phyloP scores from a whole-genome alignment of 306 rosid species.

The Cyclanthera cordifolia region DNA sequence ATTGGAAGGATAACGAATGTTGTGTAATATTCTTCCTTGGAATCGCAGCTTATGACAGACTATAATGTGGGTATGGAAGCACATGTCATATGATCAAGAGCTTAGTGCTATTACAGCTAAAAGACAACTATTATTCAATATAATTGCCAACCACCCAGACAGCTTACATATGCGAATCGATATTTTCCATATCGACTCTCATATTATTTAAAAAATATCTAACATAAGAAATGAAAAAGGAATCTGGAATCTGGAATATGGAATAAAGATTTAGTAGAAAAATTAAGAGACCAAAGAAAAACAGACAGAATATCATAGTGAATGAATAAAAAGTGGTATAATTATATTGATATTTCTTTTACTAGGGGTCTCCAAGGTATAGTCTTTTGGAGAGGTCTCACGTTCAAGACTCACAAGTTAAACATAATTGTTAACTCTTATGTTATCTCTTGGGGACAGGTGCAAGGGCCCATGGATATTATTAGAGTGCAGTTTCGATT shows the following conservation, averaged over 20 bases:
- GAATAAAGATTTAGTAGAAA: conserved; percentile 1
- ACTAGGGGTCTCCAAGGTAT: no score
- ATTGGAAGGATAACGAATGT: not conserved
- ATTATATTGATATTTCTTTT: not conserved
- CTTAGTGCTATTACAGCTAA: conserved; percentile 1
- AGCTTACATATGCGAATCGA: conserved; percentile 14
- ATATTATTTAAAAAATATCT: not conserved
- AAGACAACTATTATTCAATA: conserved; percentile 21
- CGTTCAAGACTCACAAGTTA: no score
- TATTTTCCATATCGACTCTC: not conserved
- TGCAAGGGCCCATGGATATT: no score
- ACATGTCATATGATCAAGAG: conserved; percentile 23
- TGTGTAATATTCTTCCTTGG: conserved; percentile 6
- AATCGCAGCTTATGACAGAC: conserved; percentile 6
- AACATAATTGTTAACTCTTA: no score
- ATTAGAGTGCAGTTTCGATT: no score
- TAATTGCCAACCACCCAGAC: conserved; percentile 23
- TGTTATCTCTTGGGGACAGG: no score
- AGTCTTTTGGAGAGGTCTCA: no score
- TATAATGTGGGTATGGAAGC: not conserved
- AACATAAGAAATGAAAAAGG: not conserved
- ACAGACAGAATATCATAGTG: not conserved
- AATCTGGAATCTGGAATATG: not conserved
- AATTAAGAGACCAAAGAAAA: not conserved
- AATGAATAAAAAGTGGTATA: not conserved